Evolutionary conservation across 306 rosid genomes (phyloP), one percentile per base, ranked within the genome.

Genomic region (Cotoneaster glaucophyllus): DNA sequence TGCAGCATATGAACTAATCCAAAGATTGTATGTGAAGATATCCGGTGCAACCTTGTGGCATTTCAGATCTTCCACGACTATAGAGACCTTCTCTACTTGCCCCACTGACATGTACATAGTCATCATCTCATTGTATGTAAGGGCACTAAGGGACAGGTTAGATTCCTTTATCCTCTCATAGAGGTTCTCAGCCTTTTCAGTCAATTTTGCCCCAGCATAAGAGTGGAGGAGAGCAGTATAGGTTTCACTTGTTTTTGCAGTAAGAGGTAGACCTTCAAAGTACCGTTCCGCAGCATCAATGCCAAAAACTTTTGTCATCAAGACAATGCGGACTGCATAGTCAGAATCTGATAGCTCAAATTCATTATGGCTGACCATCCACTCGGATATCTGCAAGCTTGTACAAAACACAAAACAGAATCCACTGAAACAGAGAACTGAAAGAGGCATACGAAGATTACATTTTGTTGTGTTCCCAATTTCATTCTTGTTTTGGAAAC

Each of bases 81-180:
- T 63, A 22, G 87, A 79, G 61, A 95, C 93, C 88, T 92, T 95
- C 76, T 90, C 97, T 26, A 95, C 84, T 79, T 82, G 93, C 64
- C 98, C 98, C 3, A 90, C 91, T 24, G 97, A 90, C 90, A 87
- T 85, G 84, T 92, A 95, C 70, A 95, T 82, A 25, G 98, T 92
- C 98, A 95, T 95, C 92, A 95, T 87, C 85, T 92, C 98, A 45
- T 95, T 95, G 93, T 90, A 92, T 34, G 86, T 77, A 69, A 95
- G 86, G 64, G 91, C 92, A 58, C 82, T 85, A 66, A 87, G 84
- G 58, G 87, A 48, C 67, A 90, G 81, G 74, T 83, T 56, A 58
- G 91, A 87, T 43, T 77, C 85, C 82, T 87, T 89, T 56, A 92
- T 86, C 75, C 84, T 83, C 80, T 75, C 83, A 77, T 78, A 95